These are phyloP conservation scores for Punica granatum DNA, from an alignment of 345 rosid genomes.

Conservation along the genomic window DNA sequence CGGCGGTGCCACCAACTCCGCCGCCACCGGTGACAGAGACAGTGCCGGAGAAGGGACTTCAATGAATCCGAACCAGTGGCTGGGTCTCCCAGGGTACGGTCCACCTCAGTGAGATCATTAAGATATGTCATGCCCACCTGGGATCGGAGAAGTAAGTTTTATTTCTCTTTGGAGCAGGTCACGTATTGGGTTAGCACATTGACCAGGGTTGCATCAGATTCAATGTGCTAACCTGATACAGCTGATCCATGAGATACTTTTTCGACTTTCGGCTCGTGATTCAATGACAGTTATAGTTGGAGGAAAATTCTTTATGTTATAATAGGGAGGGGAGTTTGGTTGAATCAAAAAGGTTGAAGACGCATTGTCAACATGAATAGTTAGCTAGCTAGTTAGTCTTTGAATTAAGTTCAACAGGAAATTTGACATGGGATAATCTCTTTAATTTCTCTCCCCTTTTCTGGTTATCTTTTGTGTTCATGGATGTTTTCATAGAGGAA, in stretches of 20 bases:
- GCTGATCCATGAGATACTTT: not conserved
- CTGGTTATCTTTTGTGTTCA: too few species aligned
- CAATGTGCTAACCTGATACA: not conserved
- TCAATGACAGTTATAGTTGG: not conserved
- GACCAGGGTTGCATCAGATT: not conserved
- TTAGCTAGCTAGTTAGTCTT: not conserved
- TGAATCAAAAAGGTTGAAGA: not conserved
- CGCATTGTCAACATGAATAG: not conserved
- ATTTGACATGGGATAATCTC: too few species aligned
- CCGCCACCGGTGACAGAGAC: not conserved
- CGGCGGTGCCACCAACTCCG: not conserved
- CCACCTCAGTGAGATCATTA: conserved; percentile 2
- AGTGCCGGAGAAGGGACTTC: not conserved
- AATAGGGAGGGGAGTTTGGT: not conserved
- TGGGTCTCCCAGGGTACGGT: not conserved
- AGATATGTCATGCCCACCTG: not conserved
- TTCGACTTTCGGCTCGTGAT: not conserved
- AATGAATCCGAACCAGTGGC: not conserved
- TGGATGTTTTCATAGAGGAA: too few species aligned
- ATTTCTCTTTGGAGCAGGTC: not conserved
- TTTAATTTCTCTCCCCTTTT: too few species aligned
- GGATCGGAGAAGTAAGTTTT: not conserved
- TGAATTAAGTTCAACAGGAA: too few species aligned
- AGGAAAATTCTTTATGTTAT: not conserved
- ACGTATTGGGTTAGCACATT: not conserved